These are phyloP conservation scores for Ascomycota sp. DNA, from an alignment of 2,329 filamentous ascomycete species.

Conservation along the genomic window DNA sequence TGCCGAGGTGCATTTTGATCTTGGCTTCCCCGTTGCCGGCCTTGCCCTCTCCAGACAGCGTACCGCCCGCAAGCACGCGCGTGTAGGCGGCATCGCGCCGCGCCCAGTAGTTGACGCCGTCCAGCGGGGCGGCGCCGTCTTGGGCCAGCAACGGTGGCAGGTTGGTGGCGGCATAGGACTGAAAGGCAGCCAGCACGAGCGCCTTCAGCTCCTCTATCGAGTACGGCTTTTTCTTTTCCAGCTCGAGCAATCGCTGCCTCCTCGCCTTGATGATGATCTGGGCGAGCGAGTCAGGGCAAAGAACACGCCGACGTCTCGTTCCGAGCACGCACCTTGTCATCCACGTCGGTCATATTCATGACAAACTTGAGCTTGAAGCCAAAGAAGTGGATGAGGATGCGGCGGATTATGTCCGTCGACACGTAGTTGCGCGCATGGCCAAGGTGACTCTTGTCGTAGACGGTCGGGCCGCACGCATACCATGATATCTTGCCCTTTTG, in stretches of 20 bases:
- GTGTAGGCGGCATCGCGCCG: slow-evolving; percentile 32
- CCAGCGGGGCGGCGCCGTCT: slow-evolving; percentile 20
- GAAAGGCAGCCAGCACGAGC: slow-evolving; percentile 31
- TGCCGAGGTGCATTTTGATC: slow-evolving; percentile 70
- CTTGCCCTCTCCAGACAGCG: slow-evolving; percentile 33
- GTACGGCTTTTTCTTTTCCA: slow-evolving; percentile 50
- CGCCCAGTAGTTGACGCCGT: slow-evolving; percentile 27
- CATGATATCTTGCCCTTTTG: slow-evolving; percentile 55
- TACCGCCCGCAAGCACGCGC: slow-evolving; percentile 31
- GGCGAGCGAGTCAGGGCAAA: too few relatives aligned
- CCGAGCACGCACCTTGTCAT: slow-evolving; percentile 51
- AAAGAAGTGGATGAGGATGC: slow-evolving; percentile 69
- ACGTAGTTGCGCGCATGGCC: slow-evolving; percentile 83
- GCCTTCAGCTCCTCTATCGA: slow-evolving; percentile 23
- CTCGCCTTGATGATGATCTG: slow-evolving; percentile 43
- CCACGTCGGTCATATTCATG: slow-evolving; percentile 82
- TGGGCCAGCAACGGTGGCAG: slow-evolving; percentile 30
- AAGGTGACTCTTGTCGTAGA: slow-evolving; percentile 64
- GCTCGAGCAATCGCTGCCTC: slow-evolving; percentile 62
- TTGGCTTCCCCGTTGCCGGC: slow-evolving; percentile 68
- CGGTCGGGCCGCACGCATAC: slow-evolving; percentile 81
- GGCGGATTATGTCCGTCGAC: slow-evolving; percentile 68
- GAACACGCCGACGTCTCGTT: too few relatives aligned
- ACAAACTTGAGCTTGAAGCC: slow-evolving; percentile 68
- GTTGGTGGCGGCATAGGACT: slow-evolving; percentile 32